Base-by-base conservation (phyloP, 2,329 filamentous ascomycete species). In the Botrytis byssoidea region DNA sequence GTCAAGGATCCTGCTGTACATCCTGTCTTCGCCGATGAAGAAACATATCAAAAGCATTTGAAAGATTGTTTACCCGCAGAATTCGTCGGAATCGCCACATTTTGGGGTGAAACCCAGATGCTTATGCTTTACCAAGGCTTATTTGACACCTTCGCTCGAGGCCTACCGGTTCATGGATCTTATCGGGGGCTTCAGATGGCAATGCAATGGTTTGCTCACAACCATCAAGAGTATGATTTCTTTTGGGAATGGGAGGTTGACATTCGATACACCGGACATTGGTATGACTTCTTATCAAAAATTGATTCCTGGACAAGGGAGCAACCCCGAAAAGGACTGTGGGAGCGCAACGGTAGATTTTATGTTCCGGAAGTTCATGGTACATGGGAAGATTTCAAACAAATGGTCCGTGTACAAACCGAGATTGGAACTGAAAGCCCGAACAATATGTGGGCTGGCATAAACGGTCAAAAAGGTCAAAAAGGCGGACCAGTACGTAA, bases 181-280 rank as follows among this genome's bases (percentile, higher is more conserved):
- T 98, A 98, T 83, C 92, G 96, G 70, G 95, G 93, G 72, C 89
- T 96, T 16, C 94, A 94, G 79, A 97, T 98, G 93, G 94, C 95
- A 0, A 91, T 98, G 85, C 95, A 98, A 80, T 93, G 95, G 82
- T 98, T 98, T 81, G 93, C 95, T 9, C 90, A 95, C 80, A 88
- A 90, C 79, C 94, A 97, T 82, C 92, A 93, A 1, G 94, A 97
- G 81, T 97, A 95, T 80, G 93, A 97, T 66, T 93, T 90, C 83
- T 94, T 94, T 82, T 97, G 94, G 94, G 93, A 97, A 77, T 97
- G 94, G 93, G 94, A 97, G 82, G 95, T 97, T 91, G 94, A 97
- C 79, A 90, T 95, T 63, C 91, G 94, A 44, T 97, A 97, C 82
- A 96, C 92, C 0, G 94, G 94, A 51, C 94, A 97, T 83, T 95